Base-by-base conservation (phyloP, 495 filamentous ascomycete species). In the Neurospora africana region DNA sequence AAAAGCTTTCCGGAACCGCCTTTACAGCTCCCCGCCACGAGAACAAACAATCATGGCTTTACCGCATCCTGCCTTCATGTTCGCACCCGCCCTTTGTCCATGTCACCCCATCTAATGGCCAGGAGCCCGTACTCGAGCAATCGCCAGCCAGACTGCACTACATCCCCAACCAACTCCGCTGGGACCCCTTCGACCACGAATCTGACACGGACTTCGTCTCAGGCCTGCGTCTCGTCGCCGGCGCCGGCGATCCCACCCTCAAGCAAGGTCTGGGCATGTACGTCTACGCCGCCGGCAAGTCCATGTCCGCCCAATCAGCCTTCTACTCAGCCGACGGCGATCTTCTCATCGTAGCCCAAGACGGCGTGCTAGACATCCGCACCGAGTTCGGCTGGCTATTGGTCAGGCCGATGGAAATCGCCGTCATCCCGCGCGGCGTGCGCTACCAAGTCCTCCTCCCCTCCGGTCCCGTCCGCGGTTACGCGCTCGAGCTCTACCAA, bases 281-380 rank as follows among this genome's bases (percentile, higher is more conserved):
- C 76, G 87, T 95, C 61, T 97, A 91, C 76, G 90, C 92, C 0
- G 92, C 91, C 0, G 92, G 92, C 27, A 91, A 88, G 75, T 90
- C 91, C 72, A 97, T 97, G 94, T 85, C 85, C 53, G 78, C 80
- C n/a, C 78, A 77, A n/a, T 84, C 88, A 68, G 93, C 92, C 0
- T 97, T 95, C 79, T 97, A 95, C 81, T 93, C 90, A n/a, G 90
- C 93, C 0, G 94, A 97, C 76, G 94, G 94, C 0, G 94, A 97
- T 80, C 89, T 96, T 77, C 81, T 97, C 47, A 90, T 97, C 74
- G 93, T 97, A 13, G 86, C 89, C 0, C 93, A 97, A 78, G 90
- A 94, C 75, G 94, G 94, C 19, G 88, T 89, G 39, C 85, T 97
- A 68, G 91, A 97, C 76, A 92, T 97, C 70, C 90, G 91, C 75